Evolutionary conservation across 75 land plant species (phyloP).

Genomic region (Pinus albicaulis): DNA sequence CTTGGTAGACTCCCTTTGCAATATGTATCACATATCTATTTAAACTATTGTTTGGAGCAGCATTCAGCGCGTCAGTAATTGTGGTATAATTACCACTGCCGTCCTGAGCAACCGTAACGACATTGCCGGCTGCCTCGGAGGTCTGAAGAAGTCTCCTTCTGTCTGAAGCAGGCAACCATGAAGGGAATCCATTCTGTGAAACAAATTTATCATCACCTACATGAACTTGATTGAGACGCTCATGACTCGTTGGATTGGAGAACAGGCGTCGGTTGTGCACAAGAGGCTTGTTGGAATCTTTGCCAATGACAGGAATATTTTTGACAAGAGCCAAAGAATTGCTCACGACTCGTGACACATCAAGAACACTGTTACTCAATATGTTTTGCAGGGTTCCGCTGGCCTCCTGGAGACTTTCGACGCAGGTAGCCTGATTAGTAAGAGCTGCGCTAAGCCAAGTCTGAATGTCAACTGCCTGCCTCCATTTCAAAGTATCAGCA

Average conservation of each 20-base stretch:
- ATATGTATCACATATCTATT: constrained; percentile 21
- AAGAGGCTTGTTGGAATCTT: constrained; percentile 5
- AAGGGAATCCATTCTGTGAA: constrained; percentile 27
- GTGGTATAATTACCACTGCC: constrained; percentile 52
- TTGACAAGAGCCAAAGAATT: constrained; percentile 42
- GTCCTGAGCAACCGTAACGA: constrained; percentile 51
- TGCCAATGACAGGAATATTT: constrained; percentile 29
- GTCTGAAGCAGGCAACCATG: constrained; percentile 43
- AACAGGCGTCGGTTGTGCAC: constrained; percentile 12
- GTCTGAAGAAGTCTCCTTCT: constrained; percentile 4
- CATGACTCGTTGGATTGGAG: not conserved
- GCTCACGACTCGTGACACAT: constrained; percentile 33
- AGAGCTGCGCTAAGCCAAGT: constrained; percentile 49
- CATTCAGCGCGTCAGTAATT: constrained; percentile 36
- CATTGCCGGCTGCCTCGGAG: not conserved
- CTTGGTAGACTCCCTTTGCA: constrained; percentile 26
- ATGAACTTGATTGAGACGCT: too few relatives aligned
- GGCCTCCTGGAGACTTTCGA: constrained; percentile 44
- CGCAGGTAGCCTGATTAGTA: constrained; percentile 59
- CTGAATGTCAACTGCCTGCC: not conserved
- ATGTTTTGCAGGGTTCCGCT: constrained; percentile 2
- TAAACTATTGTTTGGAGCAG: constrained; percentile 36
- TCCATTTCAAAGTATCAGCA: not conserved
- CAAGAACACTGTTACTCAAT: constrained; percentile 9
- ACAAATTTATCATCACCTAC: too few relatives aligned